phyloP scores from a whole-genome alignment of 805 yeast genomes.

The Nakazawaea wyomingensis region DNA sequence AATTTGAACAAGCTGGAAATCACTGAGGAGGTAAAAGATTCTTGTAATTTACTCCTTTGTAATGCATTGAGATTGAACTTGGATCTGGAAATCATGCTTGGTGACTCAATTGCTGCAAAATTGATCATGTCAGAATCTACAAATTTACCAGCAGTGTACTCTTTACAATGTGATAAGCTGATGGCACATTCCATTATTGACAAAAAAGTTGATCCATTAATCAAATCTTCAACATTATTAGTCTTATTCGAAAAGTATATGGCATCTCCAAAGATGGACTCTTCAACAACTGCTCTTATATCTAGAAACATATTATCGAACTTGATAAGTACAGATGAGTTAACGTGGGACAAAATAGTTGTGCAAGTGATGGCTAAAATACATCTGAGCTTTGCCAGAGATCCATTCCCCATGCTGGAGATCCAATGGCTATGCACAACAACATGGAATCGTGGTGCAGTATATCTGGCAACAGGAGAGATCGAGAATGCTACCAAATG shows the following conservation, averaged over 20 bases:
- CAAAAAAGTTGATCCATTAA: constrained; percentile 16
- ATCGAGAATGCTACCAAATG: constrained; percentile 9
- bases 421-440: constrained; percentile 31
- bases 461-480: constrained; percentile 19
- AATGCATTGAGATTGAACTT: constrained; percentile 20
- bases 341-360: background rate
- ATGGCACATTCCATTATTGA: constrained; percentile 18
- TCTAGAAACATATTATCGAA: constrained; percentile 20
- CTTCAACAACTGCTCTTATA: constrained; percentile 24
- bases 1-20: constrained; percentile 14
- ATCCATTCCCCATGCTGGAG: constrained; percentile 18
- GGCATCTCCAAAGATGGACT: constrained; percentile 11
- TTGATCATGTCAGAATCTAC: constrained; percentile 19
- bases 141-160: constrained; percentile 4
- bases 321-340: background rate
- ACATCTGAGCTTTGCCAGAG: background rate
- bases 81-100: constrained; percentile 21
- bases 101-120: constrained; percentile 19
- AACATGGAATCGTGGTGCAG: constrained; percentile 36
- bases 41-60: constrained; percentile 19
- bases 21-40: constrained; percentile 12
- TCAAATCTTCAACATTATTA: constrained; percentile 17
- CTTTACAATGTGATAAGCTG: constrained; percentile 19
- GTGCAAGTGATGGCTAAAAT: constrained; percentile 1
- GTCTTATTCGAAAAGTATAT: constrained; percentile 22